Evolutionary conservation across 1,139 yeast species (phyloP).

Genomic region (Zygoascus meyerae): DNA sequence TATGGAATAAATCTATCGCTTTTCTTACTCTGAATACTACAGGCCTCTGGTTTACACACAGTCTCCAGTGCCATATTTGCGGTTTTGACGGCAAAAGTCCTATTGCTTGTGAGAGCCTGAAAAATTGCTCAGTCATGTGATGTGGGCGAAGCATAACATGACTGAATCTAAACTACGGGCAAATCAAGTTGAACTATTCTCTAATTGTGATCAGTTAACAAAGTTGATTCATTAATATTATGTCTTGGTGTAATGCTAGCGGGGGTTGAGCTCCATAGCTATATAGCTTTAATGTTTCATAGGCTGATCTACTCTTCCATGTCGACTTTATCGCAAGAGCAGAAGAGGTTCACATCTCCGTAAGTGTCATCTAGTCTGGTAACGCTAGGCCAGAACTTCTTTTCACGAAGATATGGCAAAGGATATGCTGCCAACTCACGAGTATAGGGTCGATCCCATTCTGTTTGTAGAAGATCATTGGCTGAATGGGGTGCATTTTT

Average conservation of each 20-base stretch:
- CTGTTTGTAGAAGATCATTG: slow-evolving; percentile 59
- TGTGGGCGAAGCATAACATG: too few species aligned
- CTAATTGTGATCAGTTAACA: too few species aligned
- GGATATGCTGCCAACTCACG: slow-evolving; percentile 95
- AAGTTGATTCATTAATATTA: too few species aligned
- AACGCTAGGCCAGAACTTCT: slow-evolving; percentile 94
- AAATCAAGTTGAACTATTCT: too few species aligned
- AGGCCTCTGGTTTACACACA: slow-evolving; percentile 8
- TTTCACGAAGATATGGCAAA: slow-evolving; percentile 57
- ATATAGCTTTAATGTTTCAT: not conserved
- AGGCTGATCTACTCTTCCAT: slow-evolving; percentile 6
- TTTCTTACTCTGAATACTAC: slow-evolving; percentile 11
- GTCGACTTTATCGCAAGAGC: slow-evolving; percentile 58
- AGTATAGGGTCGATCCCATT: slow-evolving; percentile 85
- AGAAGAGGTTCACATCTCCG: slow-evolving; percentile 87
- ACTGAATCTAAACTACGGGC: too few species aligned
- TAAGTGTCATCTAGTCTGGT: slow-evolving; percentile 88
- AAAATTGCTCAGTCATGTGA: too few species aligned
- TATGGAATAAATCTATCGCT: not conserved
- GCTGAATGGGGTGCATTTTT: slow-evolving; percentile 92
- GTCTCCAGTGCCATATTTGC: not conserved
- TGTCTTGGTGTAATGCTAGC: not conserved
- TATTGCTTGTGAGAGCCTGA: too few species aligned
- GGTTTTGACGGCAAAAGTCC: not conserved
- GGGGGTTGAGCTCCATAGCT: slow-evolving; percentile 2